Conservation (phyloP, 192 early-diverging fungal genomes). For the Coemansia asiatica region DNA sequence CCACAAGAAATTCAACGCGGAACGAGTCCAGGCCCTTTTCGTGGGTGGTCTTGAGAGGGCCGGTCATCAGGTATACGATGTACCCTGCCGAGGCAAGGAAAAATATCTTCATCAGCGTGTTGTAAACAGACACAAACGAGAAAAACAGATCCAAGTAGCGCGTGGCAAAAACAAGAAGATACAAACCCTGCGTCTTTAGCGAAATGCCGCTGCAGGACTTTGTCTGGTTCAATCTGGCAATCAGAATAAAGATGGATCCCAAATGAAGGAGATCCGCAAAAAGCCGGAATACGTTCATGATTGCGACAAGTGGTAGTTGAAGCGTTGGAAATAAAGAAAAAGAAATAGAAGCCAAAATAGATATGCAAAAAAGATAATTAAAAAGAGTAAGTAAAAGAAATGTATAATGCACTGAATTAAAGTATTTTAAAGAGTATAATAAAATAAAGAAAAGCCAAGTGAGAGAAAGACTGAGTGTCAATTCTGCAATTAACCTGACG, state of each 20-base stretch:
- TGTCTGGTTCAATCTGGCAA: constrained; percentile 87
- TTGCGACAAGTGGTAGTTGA: not conserved
- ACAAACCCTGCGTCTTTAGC: constrained; percentile 94
- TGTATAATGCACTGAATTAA: not conserved
- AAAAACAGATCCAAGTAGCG: constrained; percentile 91
- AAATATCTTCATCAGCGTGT: constrained; percentile 92
- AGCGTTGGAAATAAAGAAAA: not conserved
- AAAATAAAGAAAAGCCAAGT: constrained; percentile 5
- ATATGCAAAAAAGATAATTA: not conserved
- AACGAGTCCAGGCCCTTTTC: constrained; percentile 91
- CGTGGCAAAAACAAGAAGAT: constrained; percentile 87
- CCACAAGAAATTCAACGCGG: constrained; percentile 83
- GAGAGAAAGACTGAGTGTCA: not conserved
- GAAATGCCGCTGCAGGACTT: constrained; percentile 94
- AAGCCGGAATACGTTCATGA: constrained; percentile 93
- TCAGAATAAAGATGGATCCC: constrained; percentile 89
- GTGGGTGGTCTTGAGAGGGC: constrained; percentile 85
- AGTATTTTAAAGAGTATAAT: not conserved
- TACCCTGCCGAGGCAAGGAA: constrained; percentile 86
- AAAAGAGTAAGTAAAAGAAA: not conserved
- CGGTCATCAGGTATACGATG: constrained; percentile 88
- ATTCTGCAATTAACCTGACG: too few relatives aligned
- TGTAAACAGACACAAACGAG: constrained; percentile 80
- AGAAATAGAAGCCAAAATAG: constrained; percentile 9
- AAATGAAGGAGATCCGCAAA: constrained; percentile 92